A percentile compares a stretch with the other conserved stretches of the same genome.
phyloP scores from a whole-genome alignment of 495 filamentous ascomycete species.

The Penicillium silybi region DNA sequence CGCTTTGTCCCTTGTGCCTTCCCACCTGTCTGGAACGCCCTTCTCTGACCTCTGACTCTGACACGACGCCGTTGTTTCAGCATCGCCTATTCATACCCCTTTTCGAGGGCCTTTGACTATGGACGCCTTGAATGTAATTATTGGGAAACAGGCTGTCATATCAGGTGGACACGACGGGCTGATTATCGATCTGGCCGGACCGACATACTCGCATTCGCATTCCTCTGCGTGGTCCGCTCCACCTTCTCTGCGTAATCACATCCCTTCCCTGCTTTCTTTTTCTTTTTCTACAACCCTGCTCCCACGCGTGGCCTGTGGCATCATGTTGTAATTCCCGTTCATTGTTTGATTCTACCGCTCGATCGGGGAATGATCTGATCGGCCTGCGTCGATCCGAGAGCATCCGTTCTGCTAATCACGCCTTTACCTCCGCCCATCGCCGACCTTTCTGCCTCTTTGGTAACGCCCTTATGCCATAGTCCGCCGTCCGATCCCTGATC shows the following conservation, averaged over 20 bases:
- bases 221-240: slow-evolving; percentile 20
- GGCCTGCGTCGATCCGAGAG: slow-evolving; percentile 18
- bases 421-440: slow-evolving; percentile 10
- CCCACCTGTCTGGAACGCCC: neutral
- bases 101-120: neutral
- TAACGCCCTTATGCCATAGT: slow-evolving; percentile 31
- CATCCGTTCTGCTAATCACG: slow-evolving; percentile 18
- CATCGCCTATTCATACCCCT: neutral
- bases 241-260: slow-evolving; percentile 18
- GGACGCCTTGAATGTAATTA: neutral
- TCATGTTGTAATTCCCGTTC: neutral
- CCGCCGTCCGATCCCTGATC: slow-evolving; percentile 6
- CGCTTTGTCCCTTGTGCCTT: too few relatives aligned
- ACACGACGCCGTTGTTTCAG: slow-evolving; percentile 6
- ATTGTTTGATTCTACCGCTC: neutral
- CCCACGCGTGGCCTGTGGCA: neutral
- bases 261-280: slow-evolving; percentile 8
- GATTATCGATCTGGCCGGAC: neutral
- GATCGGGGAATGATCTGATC: slow-evolving; percentile 25
- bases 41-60: slow-evolving; percentile 8
- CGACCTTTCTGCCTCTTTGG: neutral
- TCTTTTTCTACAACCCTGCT: slow-evolving; percentile 3
- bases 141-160: slow-evolving; percentile 2
- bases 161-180: neutral
- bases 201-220: slow-evolving; percentile 8